Conservation (phyloP, 257 asterid species). For the Plantago elongata region DNA sequence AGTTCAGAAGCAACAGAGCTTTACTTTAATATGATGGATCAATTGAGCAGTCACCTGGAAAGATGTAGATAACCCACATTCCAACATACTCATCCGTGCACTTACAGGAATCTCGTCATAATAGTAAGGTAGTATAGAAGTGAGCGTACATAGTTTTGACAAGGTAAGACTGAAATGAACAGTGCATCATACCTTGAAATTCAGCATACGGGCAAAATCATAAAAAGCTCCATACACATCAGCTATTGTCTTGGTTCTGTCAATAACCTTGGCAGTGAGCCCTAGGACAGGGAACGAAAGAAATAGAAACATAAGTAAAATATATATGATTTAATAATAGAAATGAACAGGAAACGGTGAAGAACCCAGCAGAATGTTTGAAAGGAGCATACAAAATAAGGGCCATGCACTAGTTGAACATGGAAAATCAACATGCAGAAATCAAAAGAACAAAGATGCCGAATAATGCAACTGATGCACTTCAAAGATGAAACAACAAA, state of each 20-base stretch:
- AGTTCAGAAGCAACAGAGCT: conserved; percentile 6
- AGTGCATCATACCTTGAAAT: conserved; percentile 64
- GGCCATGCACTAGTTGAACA: not conserved
- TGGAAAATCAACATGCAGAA: not conserved
- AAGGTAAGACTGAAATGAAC: conserved; percentile 10
- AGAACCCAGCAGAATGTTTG: too few relatives aligned
- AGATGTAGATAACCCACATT: not conserved
- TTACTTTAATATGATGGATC: not conserved
- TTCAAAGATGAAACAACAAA: too few relatives aligned
- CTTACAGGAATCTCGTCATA: not conserved
- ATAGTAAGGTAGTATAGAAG: not conserved
- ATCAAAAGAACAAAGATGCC: not conserved
- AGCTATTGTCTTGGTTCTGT: conserved; percentile 61
- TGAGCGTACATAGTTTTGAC: not conserved
- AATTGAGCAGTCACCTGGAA: not conserved
- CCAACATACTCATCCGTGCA: not conserved
- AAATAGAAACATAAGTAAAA: conserved; percentile 11
- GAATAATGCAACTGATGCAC: too few relatives aligned
- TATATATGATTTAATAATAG: conserved; percentile 12
- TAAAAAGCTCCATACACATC: conserved; percentile 94
- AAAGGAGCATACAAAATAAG: not conserved
- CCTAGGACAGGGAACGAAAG: conserved; percentile 41
- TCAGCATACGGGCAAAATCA: conserved; percentile 81
- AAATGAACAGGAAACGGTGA: conserved; percentile 1
- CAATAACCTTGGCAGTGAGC: conserved; percentile 86